Percentiles rank a stretch among this genome's conserved stretches.
phyloP scores from a whole-genome alignment of 495 filamentous ascomycete genomes.

The Penicillium canescens region DNA sequence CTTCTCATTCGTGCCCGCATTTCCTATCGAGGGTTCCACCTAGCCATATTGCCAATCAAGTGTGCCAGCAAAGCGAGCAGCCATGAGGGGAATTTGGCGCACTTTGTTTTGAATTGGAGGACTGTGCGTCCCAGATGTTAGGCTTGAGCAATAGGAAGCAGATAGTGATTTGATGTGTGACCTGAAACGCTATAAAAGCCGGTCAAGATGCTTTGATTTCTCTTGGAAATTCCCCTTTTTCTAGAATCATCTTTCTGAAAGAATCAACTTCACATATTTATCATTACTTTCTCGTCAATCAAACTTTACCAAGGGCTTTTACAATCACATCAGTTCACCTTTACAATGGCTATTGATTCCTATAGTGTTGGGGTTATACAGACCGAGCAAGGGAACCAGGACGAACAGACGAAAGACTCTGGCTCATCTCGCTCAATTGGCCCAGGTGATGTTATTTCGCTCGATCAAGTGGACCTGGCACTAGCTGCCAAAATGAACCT shows the following conservation, averaged over 20 bases:
- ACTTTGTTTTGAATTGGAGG: too few relatives aligned
- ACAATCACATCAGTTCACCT: not conserved
- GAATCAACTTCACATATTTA: too few relatives aligned
- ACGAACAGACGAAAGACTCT: not conserved
- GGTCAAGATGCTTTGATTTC: too few relatives aligned
- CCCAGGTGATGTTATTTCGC: constrained; percentile 7
- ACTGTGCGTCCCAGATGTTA: too few relatives aligned
- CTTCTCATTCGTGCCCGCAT: constrained; percentile 23
- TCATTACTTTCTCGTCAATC: not conserved
- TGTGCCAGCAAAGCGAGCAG: not conserved
- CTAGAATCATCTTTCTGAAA: too few relatives aligned
- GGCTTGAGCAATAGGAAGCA: too few relatives aligned
- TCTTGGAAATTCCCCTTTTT: not conserved
- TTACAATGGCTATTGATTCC: constrained; percentile 5
- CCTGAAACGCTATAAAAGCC: too few relatives aligned
- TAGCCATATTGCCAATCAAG: constrained; percentile 1
- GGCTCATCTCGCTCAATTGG: constrained; percentile 2
- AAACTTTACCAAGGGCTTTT: not conserved
- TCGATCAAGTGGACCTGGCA: constrained; percentile 14
- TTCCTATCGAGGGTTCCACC: not conserved
- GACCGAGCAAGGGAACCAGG: not conserved
- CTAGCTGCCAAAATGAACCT: constrained; percentile 19
- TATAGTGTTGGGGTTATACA: constrained; percentile 4
- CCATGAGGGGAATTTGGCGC: not conserved
- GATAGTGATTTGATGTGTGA: too few relatives aligned